Evolutionary conservation across 176 grass and related monocot genomes (phyloP), one percentile per base, ranked within the genome.

Genomic region (Phoenix dactylifera): DNA sequence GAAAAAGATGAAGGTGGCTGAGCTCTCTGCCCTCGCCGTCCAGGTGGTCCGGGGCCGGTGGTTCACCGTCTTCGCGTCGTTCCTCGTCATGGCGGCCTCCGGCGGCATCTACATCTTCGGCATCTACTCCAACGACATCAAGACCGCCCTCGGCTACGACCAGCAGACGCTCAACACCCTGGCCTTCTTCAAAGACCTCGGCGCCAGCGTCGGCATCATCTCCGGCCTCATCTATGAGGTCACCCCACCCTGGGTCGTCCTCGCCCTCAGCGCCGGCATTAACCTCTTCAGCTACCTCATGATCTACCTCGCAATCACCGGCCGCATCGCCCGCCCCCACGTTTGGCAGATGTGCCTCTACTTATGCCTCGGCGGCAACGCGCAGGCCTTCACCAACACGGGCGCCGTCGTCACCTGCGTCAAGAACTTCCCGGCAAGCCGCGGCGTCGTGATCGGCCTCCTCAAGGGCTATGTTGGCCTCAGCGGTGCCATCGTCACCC

Each of bases 401-500:
- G 84, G 84, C 15, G 67, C 80, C 0, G 73, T 94, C 23, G 84
- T 94, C 65, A 79, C 84, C 39, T 58, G 62, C 48, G 84, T 94
- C 9, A 88, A 88, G 80, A 94, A 94, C 77, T 88, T 88, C 55
- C 89, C 80, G 0, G 84, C 78, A 71, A 74, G 78, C 54, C 80
- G 80, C 3, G 84, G 84, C 48, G 69, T 88, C 6, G 77, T 94
- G 68, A 77, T 94, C 0, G 89, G 80, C 0, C 64, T 95, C 0
- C 82, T 95, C 24, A 95, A 89, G 67, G 86, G 86, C 0, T 95
- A 86, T 66, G 82, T 89, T 0, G 90, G 86, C 0, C 81, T 95
- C 57, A 89, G 86, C 62, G 90, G 90, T 22, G 90, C 90, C 52
- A 79, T 89, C 44, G 89, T 95, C 77, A 89, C 90, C 66, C 86